These are phyloP conservation scores for Kluyveromyces sp. DNA, from an alignment of 1,139 yeast species.

Conservation along the genomic window DNA sequence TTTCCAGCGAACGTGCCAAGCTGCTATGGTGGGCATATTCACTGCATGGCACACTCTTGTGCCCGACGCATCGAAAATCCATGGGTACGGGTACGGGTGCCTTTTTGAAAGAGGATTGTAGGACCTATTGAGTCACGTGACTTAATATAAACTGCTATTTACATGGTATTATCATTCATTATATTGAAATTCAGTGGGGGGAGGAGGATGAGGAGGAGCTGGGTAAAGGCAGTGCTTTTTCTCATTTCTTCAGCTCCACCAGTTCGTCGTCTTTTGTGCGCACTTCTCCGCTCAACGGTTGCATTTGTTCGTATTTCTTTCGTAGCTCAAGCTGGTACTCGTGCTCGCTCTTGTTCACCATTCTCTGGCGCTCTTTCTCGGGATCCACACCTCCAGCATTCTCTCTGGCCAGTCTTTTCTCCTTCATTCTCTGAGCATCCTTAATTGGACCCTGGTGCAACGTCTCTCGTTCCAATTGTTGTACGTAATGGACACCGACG, in stretches of 20 bases:
- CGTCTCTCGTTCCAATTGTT: constrained; percentile 57
- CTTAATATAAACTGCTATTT: not conserved
- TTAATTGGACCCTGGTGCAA: constrained; percentile 74
- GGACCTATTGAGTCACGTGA: too few species aligned
- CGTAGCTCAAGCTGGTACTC: constrained; percentile 62
- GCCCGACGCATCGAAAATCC: too few species aligned
- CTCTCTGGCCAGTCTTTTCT: constrained; percentile 36
- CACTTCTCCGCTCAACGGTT: constrained; percentile 52
- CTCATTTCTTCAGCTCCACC: constrained; percentile 2
- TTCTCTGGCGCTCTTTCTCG: constrained; percentile 35
- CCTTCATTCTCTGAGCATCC: constrained; percentile 57
- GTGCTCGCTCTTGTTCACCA: constrained; percentile 64
- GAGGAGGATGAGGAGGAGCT: not conserved
- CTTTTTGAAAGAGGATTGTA: too few species aligned
- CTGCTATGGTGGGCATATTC: too few species aligned
- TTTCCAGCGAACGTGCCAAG: too few species aligned
- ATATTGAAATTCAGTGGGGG: too few species aligned
- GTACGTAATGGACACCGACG: constrained; percentile 60
- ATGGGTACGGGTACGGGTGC: too few species aligned
- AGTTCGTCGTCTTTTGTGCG: constrained; percentile 25
- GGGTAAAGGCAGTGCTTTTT: not conserved
- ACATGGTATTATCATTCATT: not conserved
- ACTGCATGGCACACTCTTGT: too few species aligned
- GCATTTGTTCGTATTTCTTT: constrained; percentile 54
- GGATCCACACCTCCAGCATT: constrained; percentile 29